These are phyloP conservation scores for Phytophthora pistaciae DNA, from an alignment of 352 stramenopile genomes.

Conservation along the genomic window DNA sequence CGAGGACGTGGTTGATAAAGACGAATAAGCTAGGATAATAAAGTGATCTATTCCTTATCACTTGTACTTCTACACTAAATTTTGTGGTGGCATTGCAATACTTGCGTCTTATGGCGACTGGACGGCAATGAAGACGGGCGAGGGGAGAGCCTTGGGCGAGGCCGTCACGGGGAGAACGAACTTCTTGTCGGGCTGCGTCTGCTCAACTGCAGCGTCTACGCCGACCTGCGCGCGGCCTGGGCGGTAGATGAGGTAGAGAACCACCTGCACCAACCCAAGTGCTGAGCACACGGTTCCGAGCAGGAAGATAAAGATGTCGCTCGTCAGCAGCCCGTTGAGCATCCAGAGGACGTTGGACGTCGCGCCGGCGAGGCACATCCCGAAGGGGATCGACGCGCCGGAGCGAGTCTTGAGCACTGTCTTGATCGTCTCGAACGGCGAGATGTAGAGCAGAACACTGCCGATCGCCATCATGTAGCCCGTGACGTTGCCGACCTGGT, in stretches of 20 bases:
- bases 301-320: constrained; percentile 51
- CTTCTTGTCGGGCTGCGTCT: constrained; percentile 15
- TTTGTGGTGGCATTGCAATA: not conserved
- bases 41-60: not conserved
- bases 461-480: constrained; percentile 49
- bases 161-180: constrained; percentile 20
- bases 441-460: constrained; percentile 42
- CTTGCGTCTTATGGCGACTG: constrained; percentile 22
- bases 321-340: constrained; percentile 41
- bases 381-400: constrained; percentile 34
- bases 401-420: constrained; percentile 40
- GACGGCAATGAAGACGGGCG: constrained; percentile 30
- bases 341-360: constrained; percentile 47
- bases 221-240: constrained; percentile 9
- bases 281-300: constrained; percentile 32
- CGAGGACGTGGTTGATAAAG: not conserved
- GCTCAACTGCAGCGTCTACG: constrained; percentile 3
- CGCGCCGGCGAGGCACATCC: constrained; percentile 32
- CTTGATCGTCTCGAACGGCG: constrained; percentile 42
- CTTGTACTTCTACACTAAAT: not conserved
- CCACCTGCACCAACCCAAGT: constrained; percentile 33
- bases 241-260: constrained; percentile 37
- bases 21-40: not conserved
- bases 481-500: constrained; percentile 26
- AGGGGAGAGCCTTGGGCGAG: constrained; percentile 11